Evolutionary conservation across 306 rosid genomes (phyloP).

Genomic region (Castanopsis chinensis): DNA sequence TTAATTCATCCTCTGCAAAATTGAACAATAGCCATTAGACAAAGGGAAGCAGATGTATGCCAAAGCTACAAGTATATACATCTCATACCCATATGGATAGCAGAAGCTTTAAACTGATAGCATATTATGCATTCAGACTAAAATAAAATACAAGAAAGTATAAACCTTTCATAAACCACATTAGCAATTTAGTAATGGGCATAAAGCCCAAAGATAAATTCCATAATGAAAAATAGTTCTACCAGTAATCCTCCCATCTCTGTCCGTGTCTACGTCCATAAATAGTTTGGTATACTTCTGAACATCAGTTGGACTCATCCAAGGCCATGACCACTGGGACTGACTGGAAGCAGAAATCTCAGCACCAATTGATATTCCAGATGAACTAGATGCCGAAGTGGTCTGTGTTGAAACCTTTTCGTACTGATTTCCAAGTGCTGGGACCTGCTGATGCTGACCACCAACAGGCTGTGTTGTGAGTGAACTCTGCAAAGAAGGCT

Average conservation of each 20-base stretch:
- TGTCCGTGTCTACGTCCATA: slow-evolving; percentile 86
- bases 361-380: slow-evolving; percentile 47
- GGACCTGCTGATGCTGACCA: too few species aligned
- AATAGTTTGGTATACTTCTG: slow-evolving; percentile 90
- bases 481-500: too few species aligned
- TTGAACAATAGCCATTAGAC: too few species aligned
- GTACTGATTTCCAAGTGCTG: slow-evolving; percentile 48
- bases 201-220: background rate
- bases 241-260: slow-evolving; percentile 98
- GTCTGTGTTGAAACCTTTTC: slow-evolving; percentile 44
- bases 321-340: slow-evolving; percentile 79
- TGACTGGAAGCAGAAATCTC: slow-evolving; percentile 60
- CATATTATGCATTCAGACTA: background rate
- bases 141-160: background rate
- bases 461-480: too few species aligned
- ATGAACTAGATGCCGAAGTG: slow-evolving; percentile 24
- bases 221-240: slow-evolving; percentile 21
- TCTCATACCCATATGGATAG: too few species aligned
- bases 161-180: background rate
- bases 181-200: too few species aligned
- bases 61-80: too few species aligned
- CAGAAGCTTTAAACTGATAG: background rate
- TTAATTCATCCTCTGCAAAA: too few species aligned
- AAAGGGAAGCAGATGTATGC: too few species aligned
- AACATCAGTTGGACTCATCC: slow-evolving; percentile 75